Evolutionary conservation across 208 protist species (phyloP), one percentile per base, ranked within the genome.

Genomic region (Plasmodiophora brassicae): DNA sequence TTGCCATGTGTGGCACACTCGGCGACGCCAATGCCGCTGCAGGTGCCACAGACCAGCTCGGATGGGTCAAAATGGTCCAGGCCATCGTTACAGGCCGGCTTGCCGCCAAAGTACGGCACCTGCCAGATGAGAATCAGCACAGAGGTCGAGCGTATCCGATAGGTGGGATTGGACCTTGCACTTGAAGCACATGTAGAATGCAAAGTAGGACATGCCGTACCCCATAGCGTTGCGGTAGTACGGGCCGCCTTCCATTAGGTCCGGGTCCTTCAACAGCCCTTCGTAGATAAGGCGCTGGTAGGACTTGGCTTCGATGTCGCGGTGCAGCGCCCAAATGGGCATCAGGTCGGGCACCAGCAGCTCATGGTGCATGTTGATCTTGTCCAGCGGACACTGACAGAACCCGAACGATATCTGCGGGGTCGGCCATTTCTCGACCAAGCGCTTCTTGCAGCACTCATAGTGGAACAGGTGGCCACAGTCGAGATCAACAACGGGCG

Each of bases 401-500:
- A 86, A 86, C 5, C 84, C 84, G n/a, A 86, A 86, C 5, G 50
- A 54, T 54, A 86, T 86, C 25, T 86, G 84, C 20, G 84, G 84
- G 20, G 45, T 86, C 43, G 45, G 36, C 46, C 46, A 71, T 32
- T 44, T 71, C 10, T 57, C 28, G 25, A 71, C 22, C 28, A 86
- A 44, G 36, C 84, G 45, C 50, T 86, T 86, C 84, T 86, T 86
- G 5, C 10, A 14, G 50, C 84, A 86, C 36, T 86, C 50, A 65
- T 54, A 86, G 50, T 86, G 84, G 43, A 86, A 86, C 10, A 86
- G 20, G 44, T 86, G 84, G 84, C 84, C 46, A n/a, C 84, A 86
- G 28, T 86, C 84, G 1, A 86, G n/a, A 44, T 86, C 46, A 8
- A 86, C 28, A n/a, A 53, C 25, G 5, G 84, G 84, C 28, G 84